phyloP scores from a whole-genome alignment of 1,284 basidiomycete species.

The Austroboletus rostrupii region DNA sequence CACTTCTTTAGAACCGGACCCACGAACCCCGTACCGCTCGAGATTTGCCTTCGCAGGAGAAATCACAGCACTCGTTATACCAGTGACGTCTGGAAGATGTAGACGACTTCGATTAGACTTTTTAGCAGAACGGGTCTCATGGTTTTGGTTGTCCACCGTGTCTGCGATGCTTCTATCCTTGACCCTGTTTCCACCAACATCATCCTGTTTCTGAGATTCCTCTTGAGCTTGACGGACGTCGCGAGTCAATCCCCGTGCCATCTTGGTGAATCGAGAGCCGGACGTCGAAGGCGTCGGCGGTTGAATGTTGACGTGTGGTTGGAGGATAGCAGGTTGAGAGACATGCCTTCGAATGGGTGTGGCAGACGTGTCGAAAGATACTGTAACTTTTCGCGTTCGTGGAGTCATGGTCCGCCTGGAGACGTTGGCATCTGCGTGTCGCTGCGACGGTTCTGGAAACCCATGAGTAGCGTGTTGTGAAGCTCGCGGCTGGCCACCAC shows the following conservation, averaged over 20 bases:
- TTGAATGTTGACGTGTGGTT: slow-evolving; percentile 49
- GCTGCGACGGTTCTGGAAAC: slow-evolving; percentile 12
- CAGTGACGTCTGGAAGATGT: slow-evolving; percentile 74
- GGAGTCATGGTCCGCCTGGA: slow-evolving; percentile 33
- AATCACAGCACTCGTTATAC: slow-evolving; percentile 68
- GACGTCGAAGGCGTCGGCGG: slow-evolving; percentile 54
- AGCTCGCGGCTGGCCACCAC: slow-evolving; percentile 39
- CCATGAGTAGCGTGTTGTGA: slow-evolving; percentile 15
- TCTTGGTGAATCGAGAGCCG: slow-evolving; percentile 53
- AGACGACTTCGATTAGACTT: slow-evolving; percentile 35
- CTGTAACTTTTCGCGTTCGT: slow-evolving; percentile 32
- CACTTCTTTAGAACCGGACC: slow-evolving; percentile 47
- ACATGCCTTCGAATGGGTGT: slow-evolving; percentile 27
- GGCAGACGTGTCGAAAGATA: slow-evolving; percentile 29
- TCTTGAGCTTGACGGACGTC: slow-evolving; percentile 49
- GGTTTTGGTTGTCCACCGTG: slow-evolving; percentile 3
- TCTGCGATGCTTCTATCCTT: slow-evolving; percentile 16
- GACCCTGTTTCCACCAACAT: neutral
- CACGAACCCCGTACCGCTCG: slow-evolving; percentile 47
- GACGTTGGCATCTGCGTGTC: slow-evolving; percentile 11
- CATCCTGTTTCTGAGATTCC: slow-evolving; percentile 12
- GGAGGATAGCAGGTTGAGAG: slow-evolving; percentile 28
- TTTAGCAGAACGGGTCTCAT: slow-evolving; percentile 13
- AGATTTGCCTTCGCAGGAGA: slow-evolving; percentile 57
- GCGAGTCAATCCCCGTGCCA: slow-evolving; percentile 50